A percentile compares a stretch with the other conserved stretches of the same genome.
phyloP scores from a whole-genome alignment of 768 basidiomycete species.

The Psilocybe tampanensis region DNA sequence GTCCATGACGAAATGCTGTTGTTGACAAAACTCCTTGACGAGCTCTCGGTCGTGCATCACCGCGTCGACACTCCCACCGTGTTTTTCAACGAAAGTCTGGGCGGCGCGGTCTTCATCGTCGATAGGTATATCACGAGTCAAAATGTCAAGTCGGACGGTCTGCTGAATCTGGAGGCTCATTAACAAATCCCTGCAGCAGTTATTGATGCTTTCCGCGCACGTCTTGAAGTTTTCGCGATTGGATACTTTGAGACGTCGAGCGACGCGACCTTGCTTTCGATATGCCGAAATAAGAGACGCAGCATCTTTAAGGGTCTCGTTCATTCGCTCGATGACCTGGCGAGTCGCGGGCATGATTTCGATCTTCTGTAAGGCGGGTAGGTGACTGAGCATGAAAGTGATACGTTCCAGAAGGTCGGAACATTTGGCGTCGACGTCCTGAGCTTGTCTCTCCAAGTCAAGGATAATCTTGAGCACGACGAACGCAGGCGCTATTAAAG shows the following conservation, averaged over 20 bases:
- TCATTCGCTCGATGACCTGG: constrained; percentile 41
- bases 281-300: constrained; percentile 41
- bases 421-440: constrained; percentile 42
- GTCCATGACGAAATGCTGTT: constrained; percentile 38
- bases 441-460: constrained; percentile 36
- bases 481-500: constrained; percentile 41
- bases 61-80: constrained; percentile 37
- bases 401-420: constrained; percentile 42
- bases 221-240: constrained; percentile 39
- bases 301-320: constrained; percentile 37
- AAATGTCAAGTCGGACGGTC: constrained; percentile 35
- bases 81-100: constrained; percentile 32
- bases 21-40: constrained; percentile 38
- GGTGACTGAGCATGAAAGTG: constrained; percentile 43
- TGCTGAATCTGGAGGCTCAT: constrained; percentile 46
- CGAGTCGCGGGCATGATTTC: constrained; percentile 34
- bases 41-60: constrained; percentile 37
- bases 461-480: constrained; percentile 42
- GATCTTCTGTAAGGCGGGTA: constrained; percentile 34
- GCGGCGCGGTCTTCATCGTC: constrained; percentile 40
- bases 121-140: constrained; percentile 37
- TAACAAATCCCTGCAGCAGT: constrained; percentile 38
- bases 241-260: constrained; percentile 37
- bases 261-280: constrained; percentile 36
- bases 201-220: constrained; percentile 33